These are phyloP conservation scores for Bathelium albidoporum DNA, from an alignment of 495 filamentous ascomycete species.

Conservation along the genomic window DNA sequence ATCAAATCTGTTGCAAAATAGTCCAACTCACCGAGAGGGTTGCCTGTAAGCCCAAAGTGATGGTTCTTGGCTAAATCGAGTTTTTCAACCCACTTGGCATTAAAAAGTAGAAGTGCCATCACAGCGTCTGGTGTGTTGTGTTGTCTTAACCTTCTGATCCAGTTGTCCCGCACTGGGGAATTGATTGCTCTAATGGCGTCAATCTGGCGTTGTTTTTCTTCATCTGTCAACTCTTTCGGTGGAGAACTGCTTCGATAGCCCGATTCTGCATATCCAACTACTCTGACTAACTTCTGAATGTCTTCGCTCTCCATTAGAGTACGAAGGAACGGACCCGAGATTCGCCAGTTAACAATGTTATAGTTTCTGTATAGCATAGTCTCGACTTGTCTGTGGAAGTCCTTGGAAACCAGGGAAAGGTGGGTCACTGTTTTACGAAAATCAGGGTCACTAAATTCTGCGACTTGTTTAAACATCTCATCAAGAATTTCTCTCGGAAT, in stretches of 20 bases:
- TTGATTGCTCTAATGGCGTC: background rate
- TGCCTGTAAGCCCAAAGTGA: background rate
- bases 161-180: no score
- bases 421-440: background rate
- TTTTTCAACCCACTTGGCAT: background rate
- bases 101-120: background rate
- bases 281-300: background rate
- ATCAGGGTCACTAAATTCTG: background rate
- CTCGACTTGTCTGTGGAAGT: background rate
- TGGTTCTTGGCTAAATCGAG: background rate
- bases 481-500: background rate
- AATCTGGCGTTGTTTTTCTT: background rate
- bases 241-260: background rate
- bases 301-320: background rate
- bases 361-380: background rate
- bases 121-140: background rate
- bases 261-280: background rate
- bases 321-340: background rate
- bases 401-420: background rate
- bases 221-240: background rate
- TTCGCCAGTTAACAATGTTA: background rate
- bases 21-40: background rate
- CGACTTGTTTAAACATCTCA: background rate
- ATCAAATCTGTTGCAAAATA: background rate
- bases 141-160: background rate